Base-by-base conservation (phyloP, 108 stramenopile genomes). In the Pseudonitzschia multistriata region DNA sequence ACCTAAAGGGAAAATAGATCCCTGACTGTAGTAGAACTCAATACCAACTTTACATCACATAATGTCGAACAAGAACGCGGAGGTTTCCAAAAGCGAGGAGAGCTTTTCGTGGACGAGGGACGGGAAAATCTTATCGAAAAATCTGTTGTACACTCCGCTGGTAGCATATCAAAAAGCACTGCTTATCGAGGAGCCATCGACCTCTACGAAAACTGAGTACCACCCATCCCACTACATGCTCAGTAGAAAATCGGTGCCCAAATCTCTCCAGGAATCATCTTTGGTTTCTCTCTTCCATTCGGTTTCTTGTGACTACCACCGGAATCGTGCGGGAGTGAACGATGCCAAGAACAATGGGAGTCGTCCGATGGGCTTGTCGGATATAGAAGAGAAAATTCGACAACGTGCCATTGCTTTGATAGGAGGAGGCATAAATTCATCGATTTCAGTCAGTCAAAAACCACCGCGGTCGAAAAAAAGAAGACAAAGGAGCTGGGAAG, bases 101-200 rank as follows among this genome's bases (percentile, higher is more conserved):
- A 25, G 24, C 25, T 33, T 59, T 30, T 55, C 54, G 19, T 59
- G 57, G 57, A 57, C 19, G 69, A 37, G 59, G 6, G 48, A 60
- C 31, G 66, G 68, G 14, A 79, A 68, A 49, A 73, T 33, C 8
- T 66, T 81, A 10, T 81, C 81, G 14, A 49, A 68, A 17, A 77
- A 77, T 67, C 71, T 52, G n/a, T 19, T 81, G 49, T 81, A 81
- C 30, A 39, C 76, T 40, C 81, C 81, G 6, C 17, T 81, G n/a
- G 59, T 63, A 6, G 73, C 81, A 27, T 81, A 77, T 48, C 68
- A 66, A 22, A 36, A 70, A 59, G 42, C 54, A 17, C 39, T 30
- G 34, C 53, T 33, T 0, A 63, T 28, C 0, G 27, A 66, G 30
- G 11, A 49, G 28, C 45, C 62, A 2, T 21, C 42, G 4, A 3